Percentiles rank a stretch among this genome's conserved stretches.
Evolutionary conservation across 495 filamentous ascomycete genomes (phyloP).

Genomic region (Lepidopterella palustris): DNA sequence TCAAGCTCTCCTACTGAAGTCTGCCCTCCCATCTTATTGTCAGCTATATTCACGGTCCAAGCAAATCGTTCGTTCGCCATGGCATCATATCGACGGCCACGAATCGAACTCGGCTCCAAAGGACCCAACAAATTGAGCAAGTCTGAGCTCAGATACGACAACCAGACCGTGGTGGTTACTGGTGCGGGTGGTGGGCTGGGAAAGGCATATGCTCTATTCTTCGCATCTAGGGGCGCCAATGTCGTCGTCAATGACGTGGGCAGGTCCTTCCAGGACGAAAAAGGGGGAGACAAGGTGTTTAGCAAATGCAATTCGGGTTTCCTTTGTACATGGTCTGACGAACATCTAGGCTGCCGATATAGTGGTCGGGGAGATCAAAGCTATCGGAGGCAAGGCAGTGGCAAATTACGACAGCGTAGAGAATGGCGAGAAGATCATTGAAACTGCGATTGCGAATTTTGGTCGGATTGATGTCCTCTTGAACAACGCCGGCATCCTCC

Average conservation of each 20-base stretch:
- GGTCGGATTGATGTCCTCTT: conserved; percentile 91
- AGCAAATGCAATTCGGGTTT: conserved; percentile 13
- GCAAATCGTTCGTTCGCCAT: too few relatives aligned
- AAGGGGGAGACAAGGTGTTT: conserved; percentile 79
- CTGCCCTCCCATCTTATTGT: too few relatives aligned
- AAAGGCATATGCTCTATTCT: conserved; percentile 88
- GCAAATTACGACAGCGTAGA: conserved; percentile 98
- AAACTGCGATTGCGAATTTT: conserved; percentile 87
- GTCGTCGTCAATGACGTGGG: conserved; percentile 97
- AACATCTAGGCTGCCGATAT: conserved; percentile 69
- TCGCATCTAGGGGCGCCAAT: conserved; percentile 85
- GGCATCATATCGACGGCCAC: too few relatives aligned
- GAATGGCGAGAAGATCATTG: conserved; percentile 90
- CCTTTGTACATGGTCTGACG: background rate
- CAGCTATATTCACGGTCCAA: too few relatives aligned
- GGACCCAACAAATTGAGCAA: too few relatives aligned
- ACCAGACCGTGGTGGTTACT: conserved; percentile 94
- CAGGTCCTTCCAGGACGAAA: conserved; percentile 90
- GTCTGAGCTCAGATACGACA: conserved; percentile 77
- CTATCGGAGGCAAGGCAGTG: conserved; percentile 89
- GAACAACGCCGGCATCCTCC: conserved; percentile 97
- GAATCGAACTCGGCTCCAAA: too few relatives aligned
- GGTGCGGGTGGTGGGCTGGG: conserved; percentile 93
- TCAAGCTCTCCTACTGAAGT: too few relatives aligned
- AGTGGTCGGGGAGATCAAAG: conserved; percentile 89